Evolutionary conservation across 1,284 basidiomycete genomes (phyloP), one percentile per base, ranked within the genome.

Genomic region (Boletus hoseneyae): DNA sequence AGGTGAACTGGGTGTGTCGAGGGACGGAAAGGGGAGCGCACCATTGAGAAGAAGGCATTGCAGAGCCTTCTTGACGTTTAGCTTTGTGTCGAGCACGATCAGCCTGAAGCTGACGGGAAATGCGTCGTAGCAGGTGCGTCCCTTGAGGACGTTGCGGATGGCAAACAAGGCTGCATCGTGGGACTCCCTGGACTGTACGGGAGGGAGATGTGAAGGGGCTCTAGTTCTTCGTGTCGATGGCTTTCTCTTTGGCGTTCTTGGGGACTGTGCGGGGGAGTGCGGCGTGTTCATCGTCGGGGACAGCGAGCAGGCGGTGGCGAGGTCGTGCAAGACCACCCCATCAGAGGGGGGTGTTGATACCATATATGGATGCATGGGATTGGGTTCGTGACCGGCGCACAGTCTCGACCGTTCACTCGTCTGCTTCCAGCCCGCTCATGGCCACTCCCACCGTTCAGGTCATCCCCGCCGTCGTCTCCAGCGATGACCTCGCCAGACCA

Each of bases 21-120:
- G 25, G 40, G 40, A 27, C 12, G 48, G 16, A 51, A 21, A 27
- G 40, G n/a, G 33, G 30, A 34, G 37, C 76, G 48, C 42, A 92
- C 93, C 91, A 68, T 95, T 96, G 51, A 88, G 78, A 25, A 96
- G 75, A 51, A 97, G 82, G 60, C 92, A 95, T 57, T 92, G 88
- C 13, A 97, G 70, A 10, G 93, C 93, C 68, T 93, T 93, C 74
- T 93, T 94, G 43, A 97, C 93, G 65, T 90, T 93, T 59, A 97
- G 78, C 67, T 93, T 90, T 45, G 88, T 93, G 71, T 99, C 97
- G 47, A 99, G 82, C 16, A 98, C 93, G 64, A 99, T 97, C 59
- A 99, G 78, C 57, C 97, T 80, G 72, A 96, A 99, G 71, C 87
- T 91, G 72, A 97, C 91, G 15, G 95, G 95, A 59, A 97, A 94